A percentile compares a stretch with the other conserved stretches of the same genome.
These are phyloP conservation scores for Penicillium sp. DNA, from an alignment of 2,329 filamentous ascomycete species.

Conservation along the genomic window DNA sequence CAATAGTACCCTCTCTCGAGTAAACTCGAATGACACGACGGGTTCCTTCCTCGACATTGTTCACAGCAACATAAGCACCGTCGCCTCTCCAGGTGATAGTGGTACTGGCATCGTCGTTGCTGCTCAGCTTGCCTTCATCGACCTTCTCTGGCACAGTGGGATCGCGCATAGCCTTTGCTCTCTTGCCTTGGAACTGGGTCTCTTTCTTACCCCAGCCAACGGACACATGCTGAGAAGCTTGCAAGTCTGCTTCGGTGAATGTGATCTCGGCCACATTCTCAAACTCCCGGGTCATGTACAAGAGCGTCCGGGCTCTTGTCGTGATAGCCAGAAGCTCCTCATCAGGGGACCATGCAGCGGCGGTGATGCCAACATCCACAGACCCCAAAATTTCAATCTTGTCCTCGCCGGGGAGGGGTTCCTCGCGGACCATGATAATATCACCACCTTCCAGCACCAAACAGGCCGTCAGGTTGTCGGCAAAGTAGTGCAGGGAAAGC, in stretches of 20 bases:
- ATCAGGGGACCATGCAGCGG: constrained; percentile 90
- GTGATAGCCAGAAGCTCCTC: constrained; percentile 83
- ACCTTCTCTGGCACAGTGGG: constrained; percentile 92
- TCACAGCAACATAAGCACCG: constrained; percentile 84
- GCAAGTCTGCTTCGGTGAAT: constrained; percentile 71
- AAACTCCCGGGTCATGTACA: constrained; percentile 91
- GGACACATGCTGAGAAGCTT: constrained; percentile 86
- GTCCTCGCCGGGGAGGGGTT: constrained; percentile 61
- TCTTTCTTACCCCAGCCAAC: constrained; percentile 98
- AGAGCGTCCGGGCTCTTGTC: constrained; percentile 70
- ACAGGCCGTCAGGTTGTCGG: constrained; percentile 71
- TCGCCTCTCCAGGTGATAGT: constrained; percentile 92
- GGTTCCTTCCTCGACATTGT: constrained; percentile 62
- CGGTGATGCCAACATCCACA: constrained; percentile 84
- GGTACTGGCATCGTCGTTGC: constrained; percentile 65
- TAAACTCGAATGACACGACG: constrained; percentile 85
- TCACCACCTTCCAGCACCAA: constrained; percentile 86
- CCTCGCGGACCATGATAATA: constrained; percentile 78
- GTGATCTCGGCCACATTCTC: constrained; percentile 73
- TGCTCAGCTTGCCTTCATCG: constrained; percentile 73
- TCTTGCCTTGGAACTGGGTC: constrained; percentile 92
- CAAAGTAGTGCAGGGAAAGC: constrained; percentile 76
- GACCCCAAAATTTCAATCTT: constrained; percentile 94
- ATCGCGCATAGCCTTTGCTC: constrained; percentile 79
- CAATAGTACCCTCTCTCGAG: constrained; percentile 81